Conservation (phyloP, 139 green algal species). For the Tetratostichococcus sp. region DNA sequence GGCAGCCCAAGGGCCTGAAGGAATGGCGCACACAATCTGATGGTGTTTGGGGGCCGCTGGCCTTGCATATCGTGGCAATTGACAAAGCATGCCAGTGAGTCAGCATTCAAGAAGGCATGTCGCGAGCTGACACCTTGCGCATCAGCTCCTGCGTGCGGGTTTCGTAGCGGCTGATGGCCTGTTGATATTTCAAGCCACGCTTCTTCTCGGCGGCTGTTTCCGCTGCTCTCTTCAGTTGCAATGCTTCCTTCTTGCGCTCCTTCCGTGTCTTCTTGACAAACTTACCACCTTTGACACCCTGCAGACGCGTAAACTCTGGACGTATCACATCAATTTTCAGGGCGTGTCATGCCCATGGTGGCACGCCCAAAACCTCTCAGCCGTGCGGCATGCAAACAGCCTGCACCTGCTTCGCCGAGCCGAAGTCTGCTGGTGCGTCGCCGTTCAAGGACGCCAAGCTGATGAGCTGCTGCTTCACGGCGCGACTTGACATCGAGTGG, state of each 20-base stretch:
- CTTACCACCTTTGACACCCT: neutral
- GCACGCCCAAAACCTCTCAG: no score
- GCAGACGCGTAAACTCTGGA: neutral
- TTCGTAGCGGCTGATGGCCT: neutral
- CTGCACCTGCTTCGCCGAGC: neutral
- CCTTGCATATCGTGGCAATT: neutral
- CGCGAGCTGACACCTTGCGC: neutral
- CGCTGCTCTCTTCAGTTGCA: no score
- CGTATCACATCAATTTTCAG: no score
- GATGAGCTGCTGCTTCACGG: neutral
- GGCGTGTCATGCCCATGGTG: no score
- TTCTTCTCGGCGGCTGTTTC: slow-evolving; percentile 9
- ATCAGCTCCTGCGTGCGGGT: neutral
- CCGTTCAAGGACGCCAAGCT: neutral
- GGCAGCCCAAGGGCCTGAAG: neutral
- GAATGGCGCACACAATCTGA: neutral
- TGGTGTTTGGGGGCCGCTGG: no score
- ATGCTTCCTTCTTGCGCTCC: neutral
- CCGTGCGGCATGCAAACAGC: neutral
- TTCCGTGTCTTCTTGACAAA: neutral
- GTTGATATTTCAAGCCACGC: neutral
- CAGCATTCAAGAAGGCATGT: no score
- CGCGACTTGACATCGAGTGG: neutral
- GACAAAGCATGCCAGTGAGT: neutral
- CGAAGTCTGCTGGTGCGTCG: neutral